Conservation (phyloP, 805 yeast genomes). For the Ascoidea asiatica region DNA sequence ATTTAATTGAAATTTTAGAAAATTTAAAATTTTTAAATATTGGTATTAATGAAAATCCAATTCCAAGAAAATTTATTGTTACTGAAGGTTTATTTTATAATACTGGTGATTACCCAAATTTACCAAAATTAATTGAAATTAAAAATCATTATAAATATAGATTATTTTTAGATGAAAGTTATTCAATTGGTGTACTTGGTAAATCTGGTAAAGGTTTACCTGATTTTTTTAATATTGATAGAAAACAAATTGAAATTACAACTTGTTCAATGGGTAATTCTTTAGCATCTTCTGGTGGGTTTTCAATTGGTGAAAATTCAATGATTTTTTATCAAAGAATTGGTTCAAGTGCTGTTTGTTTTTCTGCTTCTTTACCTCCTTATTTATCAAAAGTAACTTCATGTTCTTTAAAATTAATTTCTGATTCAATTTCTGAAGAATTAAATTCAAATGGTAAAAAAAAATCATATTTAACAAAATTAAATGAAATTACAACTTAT, state of each 20-base stretch:
- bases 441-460: conserved; percentile 19
- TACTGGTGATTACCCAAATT: conserved; percentile 66
- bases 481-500: conserved; percentile 26
- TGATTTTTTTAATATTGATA: conserved; percentile 55
- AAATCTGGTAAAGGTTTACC: conserved; percentile 72
- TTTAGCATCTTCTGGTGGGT: conserved; percentile 83
- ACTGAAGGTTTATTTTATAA: conserved; percentile 84
- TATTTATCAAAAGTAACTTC: conserved; percentile 64
- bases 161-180: conserved; percentile 75
- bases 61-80: conserved; percentile 81
- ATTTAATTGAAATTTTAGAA: conserved; percentile 54
- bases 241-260: conserved; percentile 62
- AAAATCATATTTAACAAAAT: conserved; percentile 19
- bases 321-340: conserved; percentile 91
- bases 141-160: conserved; percentile 77
- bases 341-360: conserved; percentile 80
- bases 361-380: conserved; percentile 91
- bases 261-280: conserved; percentile 77
- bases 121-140: conserved; percentile 55
- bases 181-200: conserved; percentile 81
- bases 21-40: conserved; percentile 42
- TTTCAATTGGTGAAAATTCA: conserved; percentile 72
- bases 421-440: conserved; percentile 13
- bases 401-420: conserved; percentile 34
- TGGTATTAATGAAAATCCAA: conserved; percentile 50